phyloP scores from a whole-genome alignment of 768 basidiomycete genomes.

The Rhodotorula diobovata region DNA sequence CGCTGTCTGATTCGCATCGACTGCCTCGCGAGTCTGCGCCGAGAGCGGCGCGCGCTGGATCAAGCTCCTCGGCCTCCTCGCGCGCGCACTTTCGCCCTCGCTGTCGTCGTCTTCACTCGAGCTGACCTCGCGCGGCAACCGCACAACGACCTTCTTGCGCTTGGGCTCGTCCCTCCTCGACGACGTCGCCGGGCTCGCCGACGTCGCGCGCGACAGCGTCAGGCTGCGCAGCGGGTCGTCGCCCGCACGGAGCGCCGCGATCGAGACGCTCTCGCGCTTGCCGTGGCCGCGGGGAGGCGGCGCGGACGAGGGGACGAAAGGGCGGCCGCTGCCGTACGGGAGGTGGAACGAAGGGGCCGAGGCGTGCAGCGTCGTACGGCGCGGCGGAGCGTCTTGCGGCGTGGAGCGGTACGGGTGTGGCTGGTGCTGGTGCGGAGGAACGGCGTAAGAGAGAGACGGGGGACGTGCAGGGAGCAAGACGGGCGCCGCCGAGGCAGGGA shows the following conservation, averaged over 20 bases:
- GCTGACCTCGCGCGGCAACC: not conserved
- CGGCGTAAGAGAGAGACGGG: not conserved
- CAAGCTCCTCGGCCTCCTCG: not conserved
- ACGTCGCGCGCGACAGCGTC: not conserved
- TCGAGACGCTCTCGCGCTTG: not conserved
- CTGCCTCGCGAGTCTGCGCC: not conserved
- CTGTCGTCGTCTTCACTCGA: not conserved
- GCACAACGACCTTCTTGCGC: constrained; percentile 25
- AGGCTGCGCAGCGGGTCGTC: constrained; percentile 4
- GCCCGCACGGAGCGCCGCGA: not conserved
- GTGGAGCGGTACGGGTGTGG: too few relatives aligned
- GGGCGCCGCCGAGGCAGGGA: not conserved
- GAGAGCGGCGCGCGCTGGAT: not conserved
- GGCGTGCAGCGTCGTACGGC: constrained; percentile 6
- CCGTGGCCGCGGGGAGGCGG: not conserved
- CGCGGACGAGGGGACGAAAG: not conserved
- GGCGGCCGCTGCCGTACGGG: not conserved
- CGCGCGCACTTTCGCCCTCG: not conserved
- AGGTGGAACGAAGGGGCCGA: constrained; percentile 16
- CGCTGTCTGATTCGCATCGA: not conserved
- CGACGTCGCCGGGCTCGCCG: not conserved
- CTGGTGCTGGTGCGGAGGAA: not conserved
- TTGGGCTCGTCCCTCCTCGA: constrained; percentile 8
- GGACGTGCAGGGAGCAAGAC: too few relatives aligned
- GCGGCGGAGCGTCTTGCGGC: too few relatives aligned